Evolutionary conservation across 1,139 yeast genomes (phyloP), one percentile per base, ranked within the genome.

Genomic region (Sugiyamaella grinbergsii): DNA sequence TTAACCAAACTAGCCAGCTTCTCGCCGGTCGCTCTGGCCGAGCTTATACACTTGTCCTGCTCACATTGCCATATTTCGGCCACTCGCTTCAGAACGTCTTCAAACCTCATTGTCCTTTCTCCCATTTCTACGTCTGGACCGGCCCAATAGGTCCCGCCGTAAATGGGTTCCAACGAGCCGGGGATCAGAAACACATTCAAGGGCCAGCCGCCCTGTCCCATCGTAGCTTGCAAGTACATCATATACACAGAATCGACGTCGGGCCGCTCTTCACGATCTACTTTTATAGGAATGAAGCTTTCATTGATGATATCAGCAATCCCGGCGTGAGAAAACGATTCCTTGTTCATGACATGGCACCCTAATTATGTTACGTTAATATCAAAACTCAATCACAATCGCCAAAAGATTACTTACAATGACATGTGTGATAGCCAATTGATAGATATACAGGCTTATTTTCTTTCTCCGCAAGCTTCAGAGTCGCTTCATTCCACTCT

Each of bases 131-230:
- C 52, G 3, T 57, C 64, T 1, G 72, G 70, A 2, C 71, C 70
- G 2, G 70, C 64, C 71, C 72, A 70, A 53, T 68, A 71, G 7
- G 71, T 69, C 7, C 74, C 74, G 2, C 71, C 74, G 50, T 62
- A 68, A 22, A 70, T 65, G 7, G 75, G 74, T 39, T 63, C 63
- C 34, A 67, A 60, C 0, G 67, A 51, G 4, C 61, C 65, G 0
- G 75, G 75, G 1, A 64, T 63, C 47, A 71, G 57, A 50, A 71
- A 69, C 5, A 67, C 71, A 51, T 70, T 71, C 47, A 71, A 54
- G 1, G 75, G 75, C 75, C 75, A 71, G n/a, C 74, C 74, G 11
- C 73, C 72, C 3, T 62, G 62, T n/a, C 73, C 73, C 13, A 58
- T 57, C 3, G 69, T 63, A 6, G 68, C 71, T 54, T 71, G 74